Base-by-base conservation (phyloP, 2,329 filamentous ascomycete species). In the Calonectria hawksworthii region DNA sequence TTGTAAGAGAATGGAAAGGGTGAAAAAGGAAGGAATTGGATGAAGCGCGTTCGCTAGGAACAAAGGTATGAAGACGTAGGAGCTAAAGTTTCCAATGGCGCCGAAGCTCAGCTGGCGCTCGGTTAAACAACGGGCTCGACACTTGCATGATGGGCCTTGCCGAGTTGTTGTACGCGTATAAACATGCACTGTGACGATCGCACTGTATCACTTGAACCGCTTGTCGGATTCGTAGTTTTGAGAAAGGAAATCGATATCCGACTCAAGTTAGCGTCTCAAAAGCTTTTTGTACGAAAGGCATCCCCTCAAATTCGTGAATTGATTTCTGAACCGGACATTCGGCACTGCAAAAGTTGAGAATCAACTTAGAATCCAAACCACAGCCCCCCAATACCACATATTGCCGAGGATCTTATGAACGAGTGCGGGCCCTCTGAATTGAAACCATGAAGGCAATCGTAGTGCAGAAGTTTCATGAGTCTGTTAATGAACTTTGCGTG, bases 391-490 rank as follows among this genome's bases (percentile, higher is more conserved):
- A 38, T 11, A 21, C 56, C 32, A 41, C n/a, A 8, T 18, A 61
- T 16, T 26, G 23, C 23, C 18, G 41, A 11, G 41, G 21, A 47
- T 47, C 8, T 23, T 23, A 13, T 23, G 44, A n/a, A n/a, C 21
- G 10, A 63, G 23, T 38, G 34, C 21, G 32, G 23, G 23, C 21
- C 14, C 23, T 63, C 21, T 10, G 13, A 4, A 70, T 36, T 23
- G 14, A 26, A 23, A 34, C 30, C 18, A 85, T 84, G 82, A 83
- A 82, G 38, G 79, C 83, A 3, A 56, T 84, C 8, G 61, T 83
- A 16, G 80, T 84, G 10, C 64, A 80, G 16, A 56, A 77, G 4
- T 84, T 84, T 65, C 63, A 70, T 26, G 50, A 80, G 32, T 76
- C 72, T 32, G 69, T 83, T 7, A 69, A 78, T n/a, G 65, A 83